Conservation (phyloP, 2,329 filamentous ascomycete genomes). For the Thermothelomyces thermophilus region DNA sequence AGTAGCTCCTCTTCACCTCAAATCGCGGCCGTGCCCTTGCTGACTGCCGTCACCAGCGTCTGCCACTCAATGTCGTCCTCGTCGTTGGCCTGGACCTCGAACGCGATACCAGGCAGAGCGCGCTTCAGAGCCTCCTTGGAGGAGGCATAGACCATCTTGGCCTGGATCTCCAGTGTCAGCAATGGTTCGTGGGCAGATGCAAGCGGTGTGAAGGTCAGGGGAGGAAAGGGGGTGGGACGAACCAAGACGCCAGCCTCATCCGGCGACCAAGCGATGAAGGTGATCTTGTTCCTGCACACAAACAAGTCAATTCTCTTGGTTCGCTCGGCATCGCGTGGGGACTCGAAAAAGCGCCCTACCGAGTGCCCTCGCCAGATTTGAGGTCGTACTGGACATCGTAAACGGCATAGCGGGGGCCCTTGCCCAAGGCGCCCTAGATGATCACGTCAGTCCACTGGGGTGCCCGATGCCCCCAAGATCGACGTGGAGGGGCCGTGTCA, state of each 20-base stretch:
- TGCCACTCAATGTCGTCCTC: conserved; percentile 74
- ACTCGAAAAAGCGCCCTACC: conserved; percentile 40
- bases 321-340: neutral
- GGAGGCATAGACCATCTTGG: conserved; percentile 86
- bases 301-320: neutral
- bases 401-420: conserved; percentile 72
- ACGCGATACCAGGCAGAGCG: conserved; percentile 65
- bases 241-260: conserved; percentile 77
- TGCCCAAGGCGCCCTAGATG: conserved; percentile 48
- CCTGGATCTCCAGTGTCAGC: conserved; percentile 37
- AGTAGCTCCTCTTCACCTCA: neutral
- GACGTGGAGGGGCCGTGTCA: conserved; percentile 8
- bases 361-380: conserved; percentile 63
- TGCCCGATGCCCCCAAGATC: neutral
- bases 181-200: neutral
- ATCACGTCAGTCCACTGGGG: neutral
- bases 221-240: conserved; percentile 35
- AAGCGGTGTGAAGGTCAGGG: no score
- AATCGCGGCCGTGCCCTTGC: conserved; percentile 48
- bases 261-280: conserved; percentile 73
- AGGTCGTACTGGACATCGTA: conserved; percentile 78
- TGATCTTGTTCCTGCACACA: conserved; percentile 61
- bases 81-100: conserved; percentile 80
- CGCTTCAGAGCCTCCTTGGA: conserved; percentile 84
- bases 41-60: conserved; percentile 59